Conservation (phyloP, 1,139 yeast species). For the Yamadazyma atlantica region DNA sequence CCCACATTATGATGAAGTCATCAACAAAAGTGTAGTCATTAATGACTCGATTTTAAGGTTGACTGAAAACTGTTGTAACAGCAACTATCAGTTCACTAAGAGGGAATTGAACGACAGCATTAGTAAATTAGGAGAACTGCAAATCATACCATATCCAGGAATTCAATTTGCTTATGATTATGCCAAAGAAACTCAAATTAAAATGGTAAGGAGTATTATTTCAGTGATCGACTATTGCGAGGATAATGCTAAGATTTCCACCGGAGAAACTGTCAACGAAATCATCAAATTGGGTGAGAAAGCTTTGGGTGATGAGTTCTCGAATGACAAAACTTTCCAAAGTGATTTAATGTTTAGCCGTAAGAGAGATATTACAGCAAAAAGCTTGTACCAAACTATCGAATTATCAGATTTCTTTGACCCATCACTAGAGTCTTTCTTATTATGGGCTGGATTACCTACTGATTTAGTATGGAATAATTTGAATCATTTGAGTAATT, state of each 20-base stretch:
- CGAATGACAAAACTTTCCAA: conserved; percentile 67
- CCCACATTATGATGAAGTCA: conserved; percentile 62
- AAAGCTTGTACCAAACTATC: conserved; percentile 58
- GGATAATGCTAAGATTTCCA: conserved; percentile 59
- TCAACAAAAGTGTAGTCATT: conserved; percentile 52
- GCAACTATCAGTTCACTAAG: conserved; percentile 62
- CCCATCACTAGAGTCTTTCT: conserved; percentile 62
- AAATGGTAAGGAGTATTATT: conserved; percentile 63
- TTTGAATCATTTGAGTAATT: conserved; percentile 29
- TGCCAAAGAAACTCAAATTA: conserved; percentile 67
- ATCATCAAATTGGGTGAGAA: conserved; percentile 65
- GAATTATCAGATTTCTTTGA: conserved; percentile 74
- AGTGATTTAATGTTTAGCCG: conserved; percentile 84
- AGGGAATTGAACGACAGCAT: conserved; percentile 54
- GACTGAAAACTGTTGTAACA: conserved; percentile 60
- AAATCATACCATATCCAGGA: conserved; percentile 59
- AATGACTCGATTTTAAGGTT: conserved; percentile 60
- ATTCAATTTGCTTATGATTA: conserved; percentile 66
- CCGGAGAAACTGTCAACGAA: conserved; percentile 58
- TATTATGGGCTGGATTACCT: conserved; percentile 44
- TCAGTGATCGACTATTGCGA: conserved; percentile 69
- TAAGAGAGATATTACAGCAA: conserved; percentile 60
- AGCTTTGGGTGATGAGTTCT: conserved; percentile 56
- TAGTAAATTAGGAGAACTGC: conserved; percentile 54
- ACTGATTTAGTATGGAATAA: conserved; percentile 28